These are phyloP conservation scores for Aspergillus diversus DNA, from an alignment of 495 filamentous ascomycete genomes.

Conservation along the genomic window DNA sequence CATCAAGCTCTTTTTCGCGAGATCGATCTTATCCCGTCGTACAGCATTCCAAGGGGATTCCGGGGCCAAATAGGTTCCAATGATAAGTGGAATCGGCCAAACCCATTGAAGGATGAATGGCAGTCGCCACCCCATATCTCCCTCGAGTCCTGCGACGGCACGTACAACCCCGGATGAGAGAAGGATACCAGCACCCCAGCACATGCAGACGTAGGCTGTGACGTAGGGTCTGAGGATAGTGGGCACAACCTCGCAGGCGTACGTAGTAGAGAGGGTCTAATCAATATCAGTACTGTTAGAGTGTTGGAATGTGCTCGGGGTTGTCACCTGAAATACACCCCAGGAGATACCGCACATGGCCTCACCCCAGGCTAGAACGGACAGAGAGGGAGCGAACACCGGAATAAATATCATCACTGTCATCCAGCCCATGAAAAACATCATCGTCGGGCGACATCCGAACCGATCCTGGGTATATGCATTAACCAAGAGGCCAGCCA, in stretches of 20 bases:
- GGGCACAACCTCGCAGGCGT: slow-evolving; percentile 54
- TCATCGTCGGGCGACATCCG: slow-evolving; percentile 65
- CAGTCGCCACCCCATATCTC: slow-evolving; percentile 53
- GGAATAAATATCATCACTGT: slow-evolving; percentile 28
- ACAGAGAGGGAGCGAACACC: slow-evolving; percentile 36
- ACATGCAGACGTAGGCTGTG: slow-evolving; percentile 50
- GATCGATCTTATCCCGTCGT: slow-evolving; percentile 46
- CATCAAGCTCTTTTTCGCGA: slow-evolving; percentile 45
- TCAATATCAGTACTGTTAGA: not conserved
- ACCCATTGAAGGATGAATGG: slow-evolving; percentile 61
- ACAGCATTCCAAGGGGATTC: slow-evolving; percentile 51
- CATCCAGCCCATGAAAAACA: slow-evolving; percentile 59
- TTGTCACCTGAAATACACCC: slow-evolving; percentile 47
- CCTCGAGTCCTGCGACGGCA: slow-evolving; percentile 31
- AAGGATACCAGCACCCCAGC: slow-evolving; percentile 54
- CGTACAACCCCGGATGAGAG: slow-evolving; percentile 53
- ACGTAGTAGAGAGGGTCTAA: slow-evolving; percentile 49
- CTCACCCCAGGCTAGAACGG: slow-evolving; percentile 25
- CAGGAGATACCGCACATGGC: slow-evolving; percentile 29
- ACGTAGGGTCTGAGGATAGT: slow-evolving; percentile 44
- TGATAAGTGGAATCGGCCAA: slow-evolving; percentile 52
- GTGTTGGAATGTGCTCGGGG: not conserved
- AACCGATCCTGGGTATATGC: slow-evolving; percentile 64
- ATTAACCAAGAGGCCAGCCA: slow-evolving; percentile 62
- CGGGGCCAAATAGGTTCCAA: slow-evolving; percentile 46